These are phyloP conservation scores for Pseudoscleropodium purum DNA, from an alignment of 225 moss, liverwort and hornwort genomes.

Conservation along the genomic window DNA sequence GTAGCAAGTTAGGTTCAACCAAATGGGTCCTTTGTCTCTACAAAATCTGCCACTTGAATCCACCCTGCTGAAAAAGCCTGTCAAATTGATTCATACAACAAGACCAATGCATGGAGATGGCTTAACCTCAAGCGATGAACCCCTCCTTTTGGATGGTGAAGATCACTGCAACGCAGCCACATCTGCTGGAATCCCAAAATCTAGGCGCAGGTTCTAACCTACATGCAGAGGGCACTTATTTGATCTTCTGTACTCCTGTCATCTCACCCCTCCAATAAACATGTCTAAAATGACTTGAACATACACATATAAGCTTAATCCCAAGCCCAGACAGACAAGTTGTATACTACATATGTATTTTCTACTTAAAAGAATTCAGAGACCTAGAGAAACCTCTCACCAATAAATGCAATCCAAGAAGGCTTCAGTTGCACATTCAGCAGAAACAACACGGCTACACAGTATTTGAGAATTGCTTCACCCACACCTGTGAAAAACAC, in stretches of 20 bases:
- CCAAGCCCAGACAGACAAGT: neutral
- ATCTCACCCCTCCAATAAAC: neutral
- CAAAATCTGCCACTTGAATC: neutral
- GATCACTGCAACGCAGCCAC: slow-evolving; percentile 1
- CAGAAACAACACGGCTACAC: slow-evolving; percentile 1
- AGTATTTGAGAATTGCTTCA: neutral
- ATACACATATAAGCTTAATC: neutral
- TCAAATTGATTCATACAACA: neutral
- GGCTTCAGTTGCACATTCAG: slow-evolving; percentile 9
- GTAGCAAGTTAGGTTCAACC: neutral
- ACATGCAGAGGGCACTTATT: neutral
- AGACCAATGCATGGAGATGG: neutral
- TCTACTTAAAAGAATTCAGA: neutral
- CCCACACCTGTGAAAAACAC: slow-evolving; percentile 10
- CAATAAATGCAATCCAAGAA: neutral
- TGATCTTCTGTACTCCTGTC: neutral
- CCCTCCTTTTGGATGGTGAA: neutral
- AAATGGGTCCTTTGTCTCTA: neutral
- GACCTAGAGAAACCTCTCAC: slow-evolving; percentile 1
- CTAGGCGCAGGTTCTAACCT: slow-evolving; percentile 5
- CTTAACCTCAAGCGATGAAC: neutral
- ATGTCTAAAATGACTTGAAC: neutral
- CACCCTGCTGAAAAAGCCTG: neutral
- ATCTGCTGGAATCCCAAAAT: neutral
- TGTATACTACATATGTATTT: neutral